Conservation (phyloP, 2,329 filamentous ascomycete genomes). For the Claviceps arundinis region DNA sequence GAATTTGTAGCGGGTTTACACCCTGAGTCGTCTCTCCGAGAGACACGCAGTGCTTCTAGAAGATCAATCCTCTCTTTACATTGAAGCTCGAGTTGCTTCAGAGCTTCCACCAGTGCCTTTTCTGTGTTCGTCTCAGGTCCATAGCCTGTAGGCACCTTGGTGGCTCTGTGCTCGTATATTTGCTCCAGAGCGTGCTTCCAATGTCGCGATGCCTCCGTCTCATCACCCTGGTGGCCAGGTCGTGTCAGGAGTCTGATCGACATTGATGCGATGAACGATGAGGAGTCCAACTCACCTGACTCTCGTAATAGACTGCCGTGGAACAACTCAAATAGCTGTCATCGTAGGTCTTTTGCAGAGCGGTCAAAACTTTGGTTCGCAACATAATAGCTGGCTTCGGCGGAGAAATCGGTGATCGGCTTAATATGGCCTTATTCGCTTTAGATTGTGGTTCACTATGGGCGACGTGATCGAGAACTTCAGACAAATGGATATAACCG, state of each 20-base stretch:
- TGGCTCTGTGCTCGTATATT: constrained; percentile 76
- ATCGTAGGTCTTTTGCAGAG: constrained; percentile 94
- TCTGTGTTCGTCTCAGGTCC: constrained; percentile 70
- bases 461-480: not conserved
- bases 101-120: constrained; percentile 64
- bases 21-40: constrained; percentile 30
- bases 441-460: not conserved
- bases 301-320: constrained; percentile 91
- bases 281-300: constrained; percentile 45
- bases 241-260: not conserved
- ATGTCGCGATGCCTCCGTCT: constrained; percentile 76
- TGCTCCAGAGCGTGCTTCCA: constrained; percentile 83
- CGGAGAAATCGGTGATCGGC: not conserved
- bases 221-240: constrained; percentile 49
- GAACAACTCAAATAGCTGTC: constrained; percentile 91
- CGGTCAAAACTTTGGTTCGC: constrained; percentile 45
- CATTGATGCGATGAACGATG: not conserved
- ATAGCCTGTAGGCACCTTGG: constrained; percentile 56
- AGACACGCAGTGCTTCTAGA: constrained; percentile 63
- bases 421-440: not conserved
- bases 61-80: constrained; percentile 89
- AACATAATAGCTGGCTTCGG: constrained; percentile 30
- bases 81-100: constrained; percentile 74
- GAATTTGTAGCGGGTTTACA: constrained; percentile 5
- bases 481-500: too few species aligned